Conservation (phyloP, 164 flowering plant species). For the Litsea cubeba region DNA sequence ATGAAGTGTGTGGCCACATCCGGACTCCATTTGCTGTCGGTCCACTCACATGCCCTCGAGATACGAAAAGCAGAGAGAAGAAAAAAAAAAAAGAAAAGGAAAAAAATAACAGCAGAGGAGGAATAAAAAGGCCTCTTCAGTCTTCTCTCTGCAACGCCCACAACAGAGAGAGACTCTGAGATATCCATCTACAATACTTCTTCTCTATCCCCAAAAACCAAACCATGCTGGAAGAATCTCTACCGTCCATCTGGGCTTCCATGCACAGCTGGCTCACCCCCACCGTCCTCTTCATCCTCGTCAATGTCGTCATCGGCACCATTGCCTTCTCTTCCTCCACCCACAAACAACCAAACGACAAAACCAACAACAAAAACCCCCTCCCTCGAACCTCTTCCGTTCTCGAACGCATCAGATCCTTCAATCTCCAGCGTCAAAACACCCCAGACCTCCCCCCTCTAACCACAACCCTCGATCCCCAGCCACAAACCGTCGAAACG, state of each 20-base stretch:
- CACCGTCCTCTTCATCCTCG: constrained; percentile 51
- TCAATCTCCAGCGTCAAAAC: constrained; percentile 25
- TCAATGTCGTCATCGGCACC: constrained; percentile 58
- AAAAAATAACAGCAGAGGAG: too few relatives aligned
- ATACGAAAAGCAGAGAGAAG: background rate
- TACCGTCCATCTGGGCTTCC: constrained; percentile 27
- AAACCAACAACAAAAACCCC: background rate
- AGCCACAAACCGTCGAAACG: background rate
- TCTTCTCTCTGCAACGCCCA: background rate
- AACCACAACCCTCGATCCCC: background rate
- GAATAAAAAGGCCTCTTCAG: background rate
- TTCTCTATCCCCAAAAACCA: background rate
- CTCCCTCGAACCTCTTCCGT: constrained; percentile 34
- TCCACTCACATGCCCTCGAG: background rate
- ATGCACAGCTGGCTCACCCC: constrained; percentile 64
- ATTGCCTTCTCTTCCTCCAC: constrained; percentile 37
- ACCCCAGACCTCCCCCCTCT: constrained; percentile 13
- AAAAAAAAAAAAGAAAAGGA: too few relatives aligned
- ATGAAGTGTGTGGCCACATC: too few relatives aligned
- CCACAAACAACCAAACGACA: constrained; percentile 4
- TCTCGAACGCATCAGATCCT: constrained; percentile 37
- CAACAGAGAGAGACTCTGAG: background rate
- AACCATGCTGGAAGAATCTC: constrained; percentile 19
- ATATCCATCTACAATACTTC: background rate
- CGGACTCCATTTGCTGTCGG: too few relatives aligned